A percentile compares a stretch with the other conserved stretches of the same genome.
Evolutionary conservation across 2,329 filamentous ascomycete genomes (phyloP).

Genomic region (Penicillium brevicompactum): DNA sequence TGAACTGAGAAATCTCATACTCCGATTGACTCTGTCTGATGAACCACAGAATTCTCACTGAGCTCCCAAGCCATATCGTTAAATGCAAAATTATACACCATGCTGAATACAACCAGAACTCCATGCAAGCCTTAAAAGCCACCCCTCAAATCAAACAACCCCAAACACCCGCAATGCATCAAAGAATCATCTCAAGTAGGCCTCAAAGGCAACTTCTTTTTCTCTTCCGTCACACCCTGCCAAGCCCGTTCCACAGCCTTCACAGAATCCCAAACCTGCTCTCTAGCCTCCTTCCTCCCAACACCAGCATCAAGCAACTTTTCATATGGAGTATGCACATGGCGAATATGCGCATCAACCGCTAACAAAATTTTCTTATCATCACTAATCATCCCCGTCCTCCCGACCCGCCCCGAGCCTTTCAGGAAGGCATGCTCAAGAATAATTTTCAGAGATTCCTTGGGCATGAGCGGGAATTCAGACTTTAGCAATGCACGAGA

Average conservation of each 20-base stretch:
- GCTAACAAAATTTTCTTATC: conserved; percentile 40
- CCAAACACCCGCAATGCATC: conserved; percentile 3
- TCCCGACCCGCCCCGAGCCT: conserved; percentile 44
- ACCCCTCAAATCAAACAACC: not conserved
- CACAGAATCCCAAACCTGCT: conserved; percentile 33
- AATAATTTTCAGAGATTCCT: conserved; percentile 31
- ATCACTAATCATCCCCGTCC: conserved; percentile 35
- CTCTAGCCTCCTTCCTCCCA: conserved; percentile 32
- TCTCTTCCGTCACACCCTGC: conserved; percentile 22
- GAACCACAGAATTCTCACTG: no score
- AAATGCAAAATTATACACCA: no score
- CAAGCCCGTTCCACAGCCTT: conserved; percentile 33
- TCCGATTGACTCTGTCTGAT: no score
- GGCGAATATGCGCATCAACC: conserved; percentile 48
- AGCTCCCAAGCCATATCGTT: no score
- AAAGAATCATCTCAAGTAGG: not conserved
- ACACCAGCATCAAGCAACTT: conserved; percentile 30
- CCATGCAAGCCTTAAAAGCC: not conserved
- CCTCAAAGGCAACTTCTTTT: not conserved
- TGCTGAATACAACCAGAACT: no score
- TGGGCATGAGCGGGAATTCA: conserved; percentile 44
- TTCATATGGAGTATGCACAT: conserved; percentile 46
- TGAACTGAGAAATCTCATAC: no score
- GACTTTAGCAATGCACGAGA: conserved; percentile 28
- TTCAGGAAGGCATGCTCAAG: conserved; percentile 45